Evolutionary conservation across 306 rosid genomes (phyloP), one percentile per base, ranked within the genome.

Genomic region (Psophocarpus tetragonolobus): DNA sequence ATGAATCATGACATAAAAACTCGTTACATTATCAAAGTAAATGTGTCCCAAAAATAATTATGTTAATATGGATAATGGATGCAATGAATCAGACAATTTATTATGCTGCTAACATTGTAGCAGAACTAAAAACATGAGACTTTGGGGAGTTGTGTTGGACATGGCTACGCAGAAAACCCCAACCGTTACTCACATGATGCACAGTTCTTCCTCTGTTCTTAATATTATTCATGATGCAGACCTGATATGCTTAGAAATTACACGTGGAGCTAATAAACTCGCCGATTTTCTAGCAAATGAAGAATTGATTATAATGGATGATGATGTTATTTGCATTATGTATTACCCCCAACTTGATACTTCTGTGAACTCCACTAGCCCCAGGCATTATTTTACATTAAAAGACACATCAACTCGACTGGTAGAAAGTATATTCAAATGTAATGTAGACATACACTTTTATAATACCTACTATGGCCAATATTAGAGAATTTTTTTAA

Each of bases 121-220:
- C 71, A 20, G 11, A 38, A 20, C 51, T 65, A 66, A 5, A 17
- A 32, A 38, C 18, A 65, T 23, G 20, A 21, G 20, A 5, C 50
- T 5, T 5, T 65, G n/a, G 33, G 17, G 5, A 65, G 51, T 11
- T 65, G 47, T 63, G 50, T 65, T 39, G 35, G 3, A 18, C 20
- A 11, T 63, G 1, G n/a, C 8, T 63, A 45, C 5, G n/a, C 32
- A 11, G 33, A 65, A 38, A 39, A 38, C 17, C 18, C 32, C 51
- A 65, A 65, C 51, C 18, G 50, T 12, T 12, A 65, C 39, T 65
- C 71, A 65, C 71, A 65, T 38, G 71, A 65, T 20, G 33, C 32
- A 39, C 47, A 63, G 69, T 63, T 63, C 69, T 63, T 63, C 47
- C 8, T 17, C 29, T 9, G 47, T 63, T 33, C n/a, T 15, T 61